A percentile compares a stretch with the other conserved stretches of the same genome.
Conservation (phyloP, 768 basidiomycete species). For the Panaeolus cyanescens region DNA sequence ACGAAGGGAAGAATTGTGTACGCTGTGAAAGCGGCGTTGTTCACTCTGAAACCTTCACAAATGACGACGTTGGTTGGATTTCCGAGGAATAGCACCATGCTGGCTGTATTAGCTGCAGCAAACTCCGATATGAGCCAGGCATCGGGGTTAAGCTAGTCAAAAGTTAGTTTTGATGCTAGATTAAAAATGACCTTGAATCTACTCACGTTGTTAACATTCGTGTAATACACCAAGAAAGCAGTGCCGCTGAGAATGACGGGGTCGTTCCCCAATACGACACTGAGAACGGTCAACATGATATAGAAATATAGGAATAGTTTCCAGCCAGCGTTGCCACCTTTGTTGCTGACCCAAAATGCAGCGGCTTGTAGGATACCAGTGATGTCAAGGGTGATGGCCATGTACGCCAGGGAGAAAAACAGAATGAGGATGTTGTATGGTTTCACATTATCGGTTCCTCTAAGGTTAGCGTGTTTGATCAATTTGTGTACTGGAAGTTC, state of each 20-base stretch:
- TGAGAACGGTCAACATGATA: slow-evolving; percentile 74
- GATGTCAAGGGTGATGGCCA: slow-evolving; percentile 87
- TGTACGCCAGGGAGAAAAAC: slow-evolving; percentile 90
- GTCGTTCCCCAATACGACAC: slow-evolving; percentile 86
- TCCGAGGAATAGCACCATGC: slow-evolving; percentile 74
- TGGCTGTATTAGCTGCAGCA: slow-evolving; percentile 77
- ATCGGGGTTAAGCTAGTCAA: slow-evolving; percentile 43
- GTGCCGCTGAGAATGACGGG: slow-evolving; percentile 92
- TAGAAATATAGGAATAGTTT: slow-evolving; percentile 82
- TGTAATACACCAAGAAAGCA: slow-evolving; percentile 87
- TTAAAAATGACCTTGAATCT: not conserved
- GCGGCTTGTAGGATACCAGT: slow-evolving; percentile 86
- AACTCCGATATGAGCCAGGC: slow-evolving; percentile 78
- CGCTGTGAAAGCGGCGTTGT: slow-evolving; percentile 76
- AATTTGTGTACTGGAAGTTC: not conserved
- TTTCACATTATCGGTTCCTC: slow-evolving; percentile 55
- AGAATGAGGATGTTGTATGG: slow-evolving; percentile 93
- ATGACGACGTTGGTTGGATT: slow-evolving; percentile 96
- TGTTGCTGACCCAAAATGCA: slow-evolving; percentile 86
- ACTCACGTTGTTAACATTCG: slow-evolving; percentile 52
- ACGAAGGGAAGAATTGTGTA: slow-evolving; percentile 84
- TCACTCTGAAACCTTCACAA: slow-evolving; percentile 79
- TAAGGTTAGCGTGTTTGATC: not conserved
- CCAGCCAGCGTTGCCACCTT: slow-evolving; percentile 69
- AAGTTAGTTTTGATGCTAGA: slow-evolving; percentile 28